Base-by-base conservation (phyloP, 306 rosid genomes). In the Cicer pinnatifidum region DNA sequence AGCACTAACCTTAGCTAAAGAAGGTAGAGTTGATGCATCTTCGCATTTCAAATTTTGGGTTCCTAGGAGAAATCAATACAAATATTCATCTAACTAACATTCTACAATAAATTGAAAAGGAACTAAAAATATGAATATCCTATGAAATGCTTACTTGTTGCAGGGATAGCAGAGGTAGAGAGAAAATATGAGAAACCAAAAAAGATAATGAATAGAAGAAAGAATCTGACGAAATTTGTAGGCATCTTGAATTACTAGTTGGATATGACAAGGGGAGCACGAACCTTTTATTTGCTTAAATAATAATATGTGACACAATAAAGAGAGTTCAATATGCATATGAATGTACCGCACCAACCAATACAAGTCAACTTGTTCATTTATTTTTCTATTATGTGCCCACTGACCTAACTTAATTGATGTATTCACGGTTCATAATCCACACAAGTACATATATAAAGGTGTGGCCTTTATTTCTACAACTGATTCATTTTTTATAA, bases 331-430 rank as follows among this genome's bases (percentile, higher is more conserved):
- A 41, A 40, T 73, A 8, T 5, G 62, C 11, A 48, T 37, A 68
- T 63, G 11, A 47, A 75, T 62, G 73, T 3, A 52, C 12, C 41
- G 8, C 8, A 68, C 51, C 43, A 75, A 41, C 43, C 19, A 1
- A 61, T 62, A 53, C 78, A 65, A 70, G 85, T 84, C 88, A 81
- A 84, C 85, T 75, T 78, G 41, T 51, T 51, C 56, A 37, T 78
- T 59, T 44, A 56, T 54, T 76, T 35, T 45, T 52, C 8, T 68
- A 11, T 61, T 67, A 39, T 46, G 15, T 78, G 83, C 76, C 48
- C 33, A 59, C 58, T 38, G 41, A 66, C 88, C 88, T 70, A 81
- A 78, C 85, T 71, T 20, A 6, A 11, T 58, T 38, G 11, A 11
- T 58, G 11, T 2, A 65, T 69, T 52, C 80, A 52, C 60, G 72